These are phyloP conservation scores for Rostrohypoxylon terebratum DNA, from an alignment of 495 filamentous ascomycete species.

Conservation along the genomic window DNA sequence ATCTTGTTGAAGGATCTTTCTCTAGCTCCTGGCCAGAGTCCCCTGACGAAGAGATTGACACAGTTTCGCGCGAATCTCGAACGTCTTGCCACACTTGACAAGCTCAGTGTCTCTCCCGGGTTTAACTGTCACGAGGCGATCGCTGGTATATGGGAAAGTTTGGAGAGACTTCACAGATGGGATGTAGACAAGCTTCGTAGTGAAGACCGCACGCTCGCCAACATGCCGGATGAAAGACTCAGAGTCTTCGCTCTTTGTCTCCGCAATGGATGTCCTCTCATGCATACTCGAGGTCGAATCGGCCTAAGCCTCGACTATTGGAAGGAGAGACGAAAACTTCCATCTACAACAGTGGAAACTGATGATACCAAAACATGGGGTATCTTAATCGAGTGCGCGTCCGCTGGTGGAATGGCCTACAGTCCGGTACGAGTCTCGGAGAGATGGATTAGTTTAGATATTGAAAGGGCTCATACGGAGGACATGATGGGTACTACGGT, in stretches of 20 bases:
- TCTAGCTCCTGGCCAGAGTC: conserved; percentile 57
- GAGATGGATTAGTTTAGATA: conserved; percentile 71
- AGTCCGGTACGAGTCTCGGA: conserved; percentile 71
- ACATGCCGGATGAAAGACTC: conserved; percentile 63
- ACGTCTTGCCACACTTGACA: conserved; percentile 80
- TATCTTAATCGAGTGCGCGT: conserved; percentile 71
- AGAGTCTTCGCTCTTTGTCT: conserved; percentile 69
- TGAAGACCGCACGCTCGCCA: conserved; percentile 58
- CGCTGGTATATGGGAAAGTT: conserved; percentile 77
- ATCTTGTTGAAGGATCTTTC: conserved; percentile 68
- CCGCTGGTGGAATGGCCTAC: conserved; percentile 63
- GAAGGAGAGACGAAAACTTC: conserved; percentile 70
- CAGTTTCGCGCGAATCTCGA: conserved; percentile 84
- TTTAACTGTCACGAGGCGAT: conserved; percentile 92
- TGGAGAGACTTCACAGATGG: conserved; percentile 72
- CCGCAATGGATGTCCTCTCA: conserved; percentile 78
- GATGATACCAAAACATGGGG: conserved; percentile 64
- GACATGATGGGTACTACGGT: conserved; percentile 57
- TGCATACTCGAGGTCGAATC: conserved; percentile 78
- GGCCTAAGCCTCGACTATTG: conserved; percentile 90
- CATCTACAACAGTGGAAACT: conserved; percentile 48
- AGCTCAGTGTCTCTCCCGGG: conserved; percentile 74
- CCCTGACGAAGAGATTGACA: conserved; percentile 71
- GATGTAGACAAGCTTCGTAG: conserved; percentile 72
- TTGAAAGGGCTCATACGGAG: conserved; percentile 64